Evolutionary conservation across 331 rosid species (phyloP), one percentile per base, ranked within the genome.

Genomic region (Stylosanthes scabra): DNA sequence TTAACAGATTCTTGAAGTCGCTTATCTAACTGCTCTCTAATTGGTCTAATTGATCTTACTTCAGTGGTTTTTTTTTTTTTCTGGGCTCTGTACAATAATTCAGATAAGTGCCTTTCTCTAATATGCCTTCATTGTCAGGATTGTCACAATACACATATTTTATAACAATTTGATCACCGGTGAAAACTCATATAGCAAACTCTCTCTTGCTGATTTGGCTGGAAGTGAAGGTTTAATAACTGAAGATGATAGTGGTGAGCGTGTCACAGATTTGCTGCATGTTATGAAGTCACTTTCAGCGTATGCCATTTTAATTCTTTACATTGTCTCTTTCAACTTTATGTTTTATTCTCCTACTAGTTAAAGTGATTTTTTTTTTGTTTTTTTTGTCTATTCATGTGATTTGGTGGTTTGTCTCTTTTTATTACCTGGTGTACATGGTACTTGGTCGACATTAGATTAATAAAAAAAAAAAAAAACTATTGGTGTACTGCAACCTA

Each of bases 211-310:
- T 58, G 97, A 92, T 85, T 85, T 89, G 84, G 97, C 97, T 74
- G 97, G 97, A 83, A 89, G 96, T 80, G 97, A 88, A 76, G 87
- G 96, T 69, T 81, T 83, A 70, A 92, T 92, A 86, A 78, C 78
- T 1, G 97, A 92, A 74, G 93, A 92, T 74, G 90, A 92, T 49
- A 85, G 86, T 78, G 89, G 93, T 67, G 93, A 92, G 81, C 84
- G 82, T 40, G 93, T 92, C 83, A 92, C 90, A 3, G 97, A 89
- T 78, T 72, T 89, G 78, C 85, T 92, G 77, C 93, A 92, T 85
- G 93, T 89, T 83, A 92, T 92, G 97, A 92, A 92, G 81, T 86
- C 97, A 29, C 89, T 92, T 85, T 89, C 97, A 78, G 97, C 92
- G 93, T 92, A 92, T 86, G 93, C 68, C 41, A 45, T 29, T 37